These are phyloP conservation scores for Rhodomyrtus tomentosa DNA, from an alignment of 345 rosid genomes.

Conservation along the genomic window DNA sequence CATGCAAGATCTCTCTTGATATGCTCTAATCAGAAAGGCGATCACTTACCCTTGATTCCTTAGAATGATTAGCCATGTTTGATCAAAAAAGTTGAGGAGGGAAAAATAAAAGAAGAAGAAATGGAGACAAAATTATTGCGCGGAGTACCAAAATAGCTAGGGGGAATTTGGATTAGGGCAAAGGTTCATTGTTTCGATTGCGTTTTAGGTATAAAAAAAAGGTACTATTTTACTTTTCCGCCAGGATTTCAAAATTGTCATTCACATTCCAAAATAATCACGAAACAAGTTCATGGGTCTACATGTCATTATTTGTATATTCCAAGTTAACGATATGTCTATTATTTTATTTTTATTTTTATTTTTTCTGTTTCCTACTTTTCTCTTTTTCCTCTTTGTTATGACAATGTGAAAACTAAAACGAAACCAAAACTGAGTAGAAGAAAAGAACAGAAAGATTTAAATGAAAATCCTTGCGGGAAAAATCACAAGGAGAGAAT, in stretches of 20 bases:
- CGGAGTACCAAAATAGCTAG: background rate
- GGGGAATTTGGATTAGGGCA: background rate
- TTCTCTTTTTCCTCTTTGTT: too few relatives aligned
- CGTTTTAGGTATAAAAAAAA: background rate
- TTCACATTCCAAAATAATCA: background rate
- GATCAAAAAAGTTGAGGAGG: background rate
- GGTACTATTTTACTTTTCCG: background rate
- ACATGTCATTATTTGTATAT: background rate
- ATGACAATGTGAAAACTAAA: too few relatives aligned
- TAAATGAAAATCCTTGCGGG: too few relatives aligned
- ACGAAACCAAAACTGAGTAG: too few relatives aligned
- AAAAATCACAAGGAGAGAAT: too few relatives aligned
- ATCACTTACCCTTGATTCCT: background rate
- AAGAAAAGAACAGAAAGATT: too few relatives aligned
- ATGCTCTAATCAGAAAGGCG: background rate
- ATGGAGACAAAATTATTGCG: background rate
- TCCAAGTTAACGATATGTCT: too few relatives aligned
- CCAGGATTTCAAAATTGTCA: too few relatives aligned
- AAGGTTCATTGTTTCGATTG: background rate
- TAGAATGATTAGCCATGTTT: background rate
- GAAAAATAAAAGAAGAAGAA: background rate
- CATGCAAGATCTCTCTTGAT: background rate
- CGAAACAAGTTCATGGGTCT: background rate
- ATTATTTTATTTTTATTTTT: too few relatives aligned
- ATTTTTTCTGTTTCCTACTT: too few relatives aligned